Conservation (phyloP, 352 stramenopile species). For the Phytopythium mirpurense region DNA sequence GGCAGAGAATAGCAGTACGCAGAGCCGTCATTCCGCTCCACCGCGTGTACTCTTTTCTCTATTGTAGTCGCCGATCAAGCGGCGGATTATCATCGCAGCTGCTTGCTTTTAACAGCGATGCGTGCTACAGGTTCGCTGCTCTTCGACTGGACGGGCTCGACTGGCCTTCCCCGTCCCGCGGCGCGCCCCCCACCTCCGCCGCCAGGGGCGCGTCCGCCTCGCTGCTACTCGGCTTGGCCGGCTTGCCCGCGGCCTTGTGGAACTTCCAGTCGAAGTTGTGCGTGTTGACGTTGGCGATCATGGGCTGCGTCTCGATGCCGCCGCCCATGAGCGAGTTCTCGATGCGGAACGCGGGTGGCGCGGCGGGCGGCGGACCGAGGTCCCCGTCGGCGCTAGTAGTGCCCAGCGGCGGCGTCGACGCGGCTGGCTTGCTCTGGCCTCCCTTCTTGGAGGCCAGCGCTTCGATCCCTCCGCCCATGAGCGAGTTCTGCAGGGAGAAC, state of each 20-base stretch:
- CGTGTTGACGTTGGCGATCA: slow-evolving; percentile 70
- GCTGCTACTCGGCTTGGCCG: no score
- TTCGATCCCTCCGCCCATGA: slow-evolving; percentile 69
- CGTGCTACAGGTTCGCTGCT: slow-evolving; percentile 1
- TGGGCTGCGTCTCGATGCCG: slow-evolving; percentile 71
- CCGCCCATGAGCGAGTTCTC: slow-evolving; percentile 82
- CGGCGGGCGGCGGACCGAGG: slow-evolving; percentile 54
- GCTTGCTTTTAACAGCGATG: neutral
- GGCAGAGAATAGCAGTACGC: neutral
- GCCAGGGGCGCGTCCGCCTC: no score
- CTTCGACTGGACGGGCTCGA: no score
- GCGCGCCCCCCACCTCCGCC: no score
- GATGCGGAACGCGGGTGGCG: slow-evolving; percentile 52
- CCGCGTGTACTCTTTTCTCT: neutral
- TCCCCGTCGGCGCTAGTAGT: slow-evolving; percentile 24
- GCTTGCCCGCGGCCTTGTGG: slow-evolving; percentile 13
- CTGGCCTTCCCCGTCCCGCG: no score
- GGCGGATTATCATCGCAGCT: neutral
- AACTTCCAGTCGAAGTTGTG: slow-evolving; percentile 80
- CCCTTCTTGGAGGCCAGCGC: slow-evolving; percentile 22
- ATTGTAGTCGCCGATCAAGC: neutral
- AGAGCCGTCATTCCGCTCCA: neutral
- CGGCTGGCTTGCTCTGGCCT: slow-evolving; percentile 1
- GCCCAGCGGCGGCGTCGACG: slow-evolving; percentile 13
- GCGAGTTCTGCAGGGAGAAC: slow-evolving; percentile 58